These are phyloP conservation scores for Rauvolfia tetraphylla DNA, from an alignment of 257 asterid species.

Conservation along the genomic window DNA sequence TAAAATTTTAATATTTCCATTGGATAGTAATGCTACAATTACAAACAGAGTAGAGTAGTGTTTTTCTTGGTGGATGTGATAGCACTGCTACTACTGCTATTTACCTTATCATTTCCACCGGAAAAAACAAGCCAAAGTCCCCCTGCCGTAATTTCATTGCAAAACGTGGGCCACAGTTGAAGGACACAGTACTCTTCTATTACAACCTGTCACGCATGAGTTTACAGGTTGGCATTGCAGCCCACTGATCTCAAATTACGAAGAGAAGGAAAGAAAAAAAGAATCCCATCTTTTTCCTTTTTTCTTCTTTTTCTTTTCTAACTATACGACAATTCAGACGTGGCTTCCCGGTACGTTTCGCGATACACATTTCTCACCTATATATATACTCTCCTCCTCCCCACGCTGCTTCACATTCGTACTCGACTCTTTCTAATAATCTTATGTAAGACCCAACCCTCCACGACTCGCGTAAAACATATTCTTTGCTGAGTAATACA, in stretches of 20 bases:
- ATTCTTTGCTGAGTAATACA: too few relatives aligned
- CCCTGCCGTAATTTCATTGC: slow-evolving; percentile 29
- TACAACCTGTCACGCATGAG: slow-evolving; percentile 63
- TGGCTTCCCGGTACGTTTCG: slow-evolving; percentile 47
- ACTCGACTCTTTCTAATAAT: not conserved
- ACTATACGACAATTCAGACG: slow-evolving; percentile 35
- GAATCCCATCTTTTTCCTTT: not conserved
- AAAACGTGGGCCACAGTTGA: slow-evolving; percentile 29
- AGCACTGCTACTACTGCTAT: too few relatives aligned
- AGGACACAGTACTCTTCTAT: slow-evolving; percentile 10
- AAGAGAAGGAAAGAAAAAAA: not conserved
- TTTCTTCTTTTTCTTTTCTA: not conserved
- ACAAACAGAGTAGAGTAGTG: too few relatives aligned
- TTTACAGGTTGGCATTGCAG: slow-evolving; percentile 63
- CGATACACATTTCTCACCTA: slow-evolving; percentile 22
- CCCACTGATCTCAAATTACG: slow-evolving; percentile 25
- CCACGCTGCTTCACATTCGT: not conserved
- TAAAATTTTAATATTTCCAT: too few relatives aligned
- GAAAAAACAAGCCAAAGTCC: not conserved
- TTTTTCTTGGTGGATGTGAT: too few relatives aligned
- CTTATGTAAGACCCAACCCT: not conserved
- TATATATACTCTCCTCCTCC: not conserved
- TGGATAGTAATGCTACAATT: too few relatives aligned
- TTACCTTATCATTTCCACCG: not conserved
- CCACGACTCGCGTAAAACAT: not conserved